Percentiles rank a stretch among this genome's conserved stretches.
phyloP scores from a whole-genome alignment of 2,329 filamentous ascomycete species.

The Alternaria brassicae region DNA sequence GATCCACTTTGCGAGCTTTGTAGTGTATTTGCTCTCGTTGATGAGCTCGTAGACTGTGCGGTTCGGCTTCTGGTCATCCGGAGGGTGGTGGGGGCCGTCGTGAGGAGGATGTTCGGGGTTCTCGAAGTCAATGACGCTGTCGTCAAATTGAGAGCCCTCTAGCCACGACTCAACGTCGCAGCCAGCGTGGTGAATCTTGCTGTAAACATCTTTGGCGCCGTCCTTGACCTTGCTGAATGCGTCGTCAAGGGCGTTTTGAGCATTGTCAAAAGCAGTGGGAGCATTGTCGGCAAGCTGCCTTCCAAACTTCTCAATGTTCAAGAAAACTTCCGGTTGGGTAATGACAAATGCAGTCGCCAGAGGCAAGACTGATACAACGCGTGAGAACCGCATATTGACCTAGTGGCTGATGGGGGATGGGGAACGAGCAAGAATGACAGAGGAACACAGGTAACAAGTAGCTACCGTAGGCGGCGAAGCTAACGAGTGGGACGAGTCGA shows the following conservation, averaged over 20 bases:
- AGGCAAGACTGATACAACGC: constrained; percentile 59
- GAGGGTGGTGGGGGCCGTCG: constrained; percentile 48
- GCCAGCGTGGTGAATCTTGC: constrained; percentile 53
- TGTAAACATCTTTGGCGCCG: constrained; percentile 46
- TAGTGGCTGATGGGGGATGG: constrained; percentile 11
- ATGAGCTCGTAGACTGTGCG: constrained; percentile 83
- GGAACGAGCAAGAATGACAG: constrained; percentile 11
- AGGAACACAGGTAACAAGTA: constrained; percentile 17
- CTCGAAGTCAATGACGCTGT: constrained; percentile 46
- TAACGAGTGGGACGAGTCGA: constrained; percentile 33
- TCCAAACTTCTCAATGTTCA: constrained; percentile 39
- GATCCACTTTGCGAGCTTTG: constrained; percentile 77
- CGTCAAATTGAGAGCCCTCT: constrained; percentile 44
- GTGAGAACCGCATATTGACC: constrained; percentile 57
- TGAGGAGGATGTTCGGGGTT: constrained; percentile 46
- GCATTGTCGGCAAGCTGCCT: constrained; percentile 28
- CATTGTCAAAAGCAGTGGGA: constrained; percentile 33
- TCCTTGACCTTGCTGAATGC: constrained; percentile 53
- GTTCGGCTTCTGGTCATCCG: constrained; percentile 60
- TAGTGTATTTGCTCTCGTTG: constrained; percentile 75
- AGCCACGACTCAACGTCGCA: constrained; percentile 60
- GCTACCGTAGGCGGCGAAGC: constrained; percentile 13
- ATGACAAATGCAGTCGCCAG: constrained; percentile 61
- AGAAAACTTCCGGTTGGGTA: constrained; percentile 58
- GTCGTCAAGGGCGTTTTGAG: constrained; percentile 53